These are phyloP conservation scores for Stenocarpella maydis DNA, from an alignment of 2,329 filamentous ascomycete genomes.

Conservation along the genomic window DNA sequence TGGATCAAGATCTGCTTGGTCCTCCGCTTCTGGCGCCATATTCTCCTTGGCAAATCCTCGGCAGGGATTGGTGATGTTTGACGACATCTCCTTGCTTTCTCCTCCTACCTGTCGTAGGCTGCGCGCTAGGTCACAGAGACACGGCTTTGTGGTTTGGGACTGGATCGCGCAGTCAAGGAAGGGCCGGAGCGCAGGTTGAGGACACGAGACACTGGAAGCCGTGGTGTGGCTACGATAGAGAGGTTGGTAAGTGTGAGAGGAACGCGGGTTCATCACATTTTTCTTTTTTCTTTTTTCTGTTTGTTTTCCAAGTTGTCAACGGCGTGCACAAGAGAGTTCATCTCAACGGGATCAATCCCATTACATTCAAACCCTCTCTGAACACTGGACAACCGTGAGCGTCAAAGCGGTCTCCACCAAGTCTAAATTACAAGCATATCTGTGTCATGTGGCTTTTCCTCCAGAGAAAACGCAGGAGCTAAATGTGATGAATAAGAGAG, in stretches of 20 bases:
- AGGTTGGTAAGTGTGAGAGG: too few relatives aligned
- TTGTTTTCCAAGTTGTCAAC: too few relatives aligned
- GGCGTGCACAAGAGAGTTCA: background rate
- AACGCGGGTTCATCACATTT: background rate
- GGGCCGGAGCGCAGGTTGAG: background rate
- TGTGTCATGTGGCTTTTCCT: slow-evolving; percentile 19
- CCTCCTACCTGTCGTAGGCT: background rate
- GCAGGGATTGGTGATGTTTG: slow-evolving; percentile 20
- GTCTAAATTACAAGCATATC: slow-evolving; percentile 27
- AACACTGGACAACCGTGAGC: slow-evolving; percentile 18
- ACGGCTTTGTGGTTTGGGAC: background rate
- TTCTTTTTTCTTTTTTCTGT: too few relatives aligned
- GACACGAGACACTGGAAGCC: too few relatives aligned
- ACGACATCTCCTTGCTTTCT: slow-evolving; percentile 1
- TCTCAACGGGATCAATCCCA: slow-evolving; percentile 14
- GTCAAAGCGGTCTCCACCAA: slow-evolving; percentile 21
- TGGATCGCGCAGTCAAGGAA: background rate
- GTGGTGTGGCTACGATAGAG: background rate
- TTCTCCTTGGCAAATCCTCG: slow-evolving; percentile 19
- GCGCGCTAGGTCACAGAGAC: background rate
- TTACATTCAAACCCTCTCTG: slow-evolving; percentile 13
- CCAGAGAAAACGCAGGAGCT: background rate
- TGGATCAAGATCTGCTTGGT: slow-evolving; percentile 30
- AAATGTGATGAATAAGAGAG: background rate
- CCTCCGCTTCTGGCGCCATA: slow-evolving; percentile 10